Base-by-base conservation (phyloP, 441 rosid genomes). In the Omphalea diandra region DNA sequence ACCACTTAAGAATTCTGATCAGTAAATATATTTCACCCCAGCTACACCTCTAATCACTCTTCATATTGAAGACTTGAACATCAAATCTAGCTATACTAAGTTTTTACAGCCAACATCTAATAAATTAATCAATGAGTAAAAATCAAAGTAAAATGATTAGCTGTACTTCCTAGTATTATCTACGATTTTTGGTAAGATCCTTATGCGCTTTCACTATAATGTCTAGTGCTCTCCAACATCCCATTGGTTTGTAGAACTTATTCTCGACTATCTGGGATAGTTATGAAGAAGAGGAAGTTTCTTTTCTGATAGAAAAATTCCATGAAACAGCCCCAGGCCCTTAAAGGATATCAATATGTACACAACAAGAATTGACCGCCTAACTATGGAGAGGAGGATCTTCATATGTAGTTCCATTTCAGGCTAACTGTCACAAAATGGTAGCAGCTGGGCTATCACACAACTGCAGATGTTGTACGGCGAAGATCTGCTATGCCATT, bases 391-490 rank as follows among this genome's bases (percentile, higher is more conserved):
- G 47, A 55, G 26, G 50, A 3, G 27, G 53, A 43, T 33, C 8
- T 71, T 54, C 35, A 54, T 26, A 2, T 46, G 40, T 4, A n/a
- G 44, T 59, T 11, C 43, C 60, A 43, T 33, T 55, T 14, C 18
- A 61, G 55, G 57, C 60, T 49, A 24, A 54, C 63, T 65, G 69
- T 38, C 50, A 71, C 35, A 53, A 41, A 69, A 20, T 0, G 35
- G 27, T 43, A 18, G 29, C 1, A 46, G 41, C 9, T 41, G 54
- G 55, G 69, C 58, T 69, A 63, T 90, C 90, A 94, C 55, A 79
- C 86, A 73, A 87, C 85, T 0, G 97, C 90, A 53, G 99, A 95
- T 65, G 99, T 66, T 54, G 98, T 90, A 1, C 99, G 93, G 1
- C 97, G 93, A 53, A 82, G 86, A 81, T 90, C 91, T 9, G 73